These are phyloP conservation scores for Epipyxis sp. DNA, from an alignment of 108 stramenopile genomes.

Conservation along the genomic window DNA sequence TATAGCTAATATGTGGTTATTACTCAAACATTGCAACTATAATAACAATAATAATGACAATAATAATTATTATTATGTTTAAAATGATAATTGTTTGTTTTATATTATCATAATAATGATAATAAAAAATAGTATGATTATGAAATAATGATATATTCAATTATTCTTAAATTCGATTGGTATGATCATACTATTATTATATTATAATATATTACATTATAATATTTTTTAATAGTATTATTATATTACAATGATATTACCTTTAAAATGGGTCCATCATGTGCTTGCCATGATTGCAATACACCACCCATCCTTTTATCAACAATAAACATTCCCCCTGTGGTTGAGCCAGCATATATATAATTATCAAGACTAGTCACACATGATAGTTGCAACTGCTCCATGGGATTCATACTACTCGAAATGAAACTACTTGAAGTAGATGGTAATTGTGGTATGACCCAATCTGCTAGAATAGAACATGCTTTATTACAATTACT, in stretches of 20 bases:
- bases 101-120: too few relatives aligned
- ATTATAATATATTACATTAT: too few relatives aligned
- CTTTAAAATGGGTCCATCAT: slow-evolving; percentile 19
- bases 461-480: neutral
- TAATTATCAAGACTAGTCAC: slow-evolving; percentile 12
- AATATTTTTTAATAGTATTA: too few relatives aligned
- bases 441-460: slow-evolving; percentile 3
- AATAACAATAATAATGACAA: too few relatives aligned
- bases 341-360: slow-evolving; percentile 9
- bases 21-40: neutral
- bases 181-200: too few relatives aligned
- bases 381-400: slow-evolving; percentile 13
- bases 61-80: too few relatives aligned
- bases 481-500: neutral
- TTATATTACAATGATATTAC: slow-evolving; percentile 17
- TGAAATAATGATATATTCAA: too few relatives aligned
- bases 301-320: slow-evolving; percentile 12
- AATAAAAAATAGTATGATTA: too few relatives aligned
- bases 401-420: slow-evolving; percentile 1
- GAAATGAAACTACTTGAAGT: neutral
- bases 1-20: slow-evolving; percentile 8
- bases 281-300: slow-evolving; percentile 21
- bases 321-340: slow-evolving; percentile 8
- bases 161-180: too few relatives aligned
- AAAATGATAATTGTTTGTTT: too few relatives aligned